Percentiles rank a stretch among this genome's conserved stretches.
Conservation (phyloP, 179 eudicot genomes). For the Spinacia oleracea region DNA sequence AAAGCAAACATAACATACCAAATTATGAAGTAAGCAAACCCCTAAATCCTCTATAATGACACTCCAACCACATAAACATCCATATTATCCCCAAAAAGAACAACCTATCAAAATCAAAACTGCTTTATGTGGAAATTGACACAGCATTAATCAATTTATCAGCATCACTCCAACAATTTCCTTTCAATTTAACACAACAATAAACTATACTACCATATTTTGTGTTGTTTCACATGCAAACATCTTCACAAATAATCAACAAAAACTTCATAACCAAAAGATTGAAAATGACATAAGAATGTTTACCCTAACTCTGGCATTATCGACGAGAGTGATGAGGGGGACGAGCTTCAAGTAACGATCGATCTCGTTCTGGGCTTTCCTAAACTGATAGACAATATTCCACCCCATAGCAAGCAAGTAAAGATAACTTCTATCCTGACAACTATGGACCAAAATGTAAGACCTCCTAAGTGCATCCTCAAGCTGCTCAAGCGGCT, state of each 20-base stretch:
- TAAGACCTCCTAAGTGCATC: constrained; percentile 82
- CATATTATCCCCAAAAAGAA: constrained; percentile 18
- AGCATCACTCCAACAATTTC: constrained; percentile 25
- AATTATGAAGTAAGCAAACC: constrained; percentile 21
- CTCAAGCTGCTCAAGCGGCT: constrained; percentile 88
- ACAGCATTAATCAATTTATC: constrained; percentile 10
- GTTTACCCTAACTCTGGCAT: constrained; percentile 72
- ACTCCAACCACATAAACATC: constrained; percentile 12
- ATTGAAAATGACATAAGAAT: neutral
- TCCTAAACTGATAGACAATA: constrained; percentile 86
- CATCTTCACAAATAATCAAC: constrained; percentile 21
- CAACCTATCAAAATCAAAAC: constrained; percentile 9
- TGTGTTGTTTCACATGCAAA: constrained; percentile 15
- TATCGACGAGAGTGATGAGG: constrained; percentile 80
- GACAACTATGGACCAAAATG: constrained; percentile 83
- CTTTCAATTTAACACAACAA: constrained; percentile 16
- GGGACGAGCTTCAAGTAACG: constrained; percentile 82
- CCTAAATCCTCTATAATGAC: constrained; percentile 16
- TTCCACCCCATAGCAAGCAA: constrained; percentile 97
- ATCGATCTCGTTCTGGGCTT: constrained; percentile 87
- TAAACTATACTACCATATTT: constrained; percentile 2
- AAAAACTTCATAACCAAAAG: neutral
- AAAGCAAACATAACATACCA: constrained; percentile 18
- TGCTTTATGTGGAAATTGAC: constrained; percentile 17
- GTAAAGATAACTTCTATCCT: constrained; percentile 80